A percentile compares a stretch with the other conserved stretches of the same genome.
phyloP scores from a whole-genome alignment of 1,139 yeast genomes.

The Kodamaea anthophila region DNA sequence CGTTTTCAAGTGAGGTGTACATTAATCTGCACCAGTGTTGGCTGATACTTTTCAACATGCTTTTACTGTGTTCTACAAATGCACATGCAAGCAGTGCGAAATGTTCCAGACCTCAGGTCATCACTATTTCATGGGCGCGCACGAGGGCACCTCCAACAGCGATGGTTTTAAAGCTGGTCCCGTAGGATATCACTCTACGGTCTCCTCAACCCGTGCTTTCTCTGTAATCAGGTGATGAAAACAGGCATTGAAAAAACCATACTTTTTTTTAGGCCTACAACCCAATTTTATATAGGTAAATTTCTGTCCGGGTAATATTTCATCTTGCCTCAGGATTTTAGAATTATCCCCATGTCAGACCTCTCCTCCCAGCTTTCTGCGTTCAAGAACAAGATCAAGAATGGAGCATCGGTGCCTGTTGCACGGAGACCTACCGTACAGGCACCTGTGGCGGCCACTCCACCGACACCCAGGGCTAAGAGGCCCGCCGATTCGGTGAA shows the following conservation, averaged over 20 bases:
- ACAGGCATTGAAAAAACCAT: slow-evolving; percentile 1
- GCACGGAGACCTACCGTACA: slow-evolving; percentile 22
- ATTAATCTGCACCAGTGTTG: too few species aligned
- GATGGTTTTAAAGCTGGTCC: slow-evolving; percentile 42
- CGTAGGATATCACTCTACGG: slow-evolving; percentile 21
- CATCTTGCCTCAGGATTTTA: too few species aligned
- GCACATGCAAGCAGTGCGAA: too few species aligned
- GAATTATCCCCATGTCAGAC: slow-evolving; percentile 29
- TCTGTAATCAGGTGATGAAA: slow-evolving; percentile 2
- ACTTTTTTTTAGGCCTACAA: neutral
- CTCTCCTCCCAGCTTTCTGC: slow-evolving; percentile 45
- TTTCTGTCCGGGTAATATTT: slow-evolving; percentile 1
- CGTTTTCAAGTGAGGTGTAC: too few species aligned
- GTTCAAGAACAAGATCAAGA: slow-evolving; percentile 42
- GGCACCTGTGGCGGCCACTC: slow-evolving; percentile 5
- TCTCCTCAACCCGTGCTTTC: slow-evolving; percentile 8
- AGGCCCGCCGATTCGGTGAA: slow-evolving; percentile 22
- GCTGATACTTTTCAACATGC: too few species aligned
- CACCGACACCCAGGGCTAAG: slow-evolving; percentile 9
- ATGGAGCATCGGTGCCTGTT: slow-evolving; percentile 40
- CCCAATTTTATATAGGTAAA: neutral
- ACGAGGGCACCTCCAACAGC: slow-evolving; percentile 26
- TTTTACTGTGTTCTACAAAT: too few species aligned
- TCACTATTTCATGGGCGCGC: slow-evolving; percentile 40
- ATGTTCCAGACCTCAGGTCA: slow-evolving; percentile 33